These are phyloP conservation scores for Sanguinoderma infundibulare DNA, from an alignment of 1,284 basidiomycete species.

Conservation along the genomic window DNA sequence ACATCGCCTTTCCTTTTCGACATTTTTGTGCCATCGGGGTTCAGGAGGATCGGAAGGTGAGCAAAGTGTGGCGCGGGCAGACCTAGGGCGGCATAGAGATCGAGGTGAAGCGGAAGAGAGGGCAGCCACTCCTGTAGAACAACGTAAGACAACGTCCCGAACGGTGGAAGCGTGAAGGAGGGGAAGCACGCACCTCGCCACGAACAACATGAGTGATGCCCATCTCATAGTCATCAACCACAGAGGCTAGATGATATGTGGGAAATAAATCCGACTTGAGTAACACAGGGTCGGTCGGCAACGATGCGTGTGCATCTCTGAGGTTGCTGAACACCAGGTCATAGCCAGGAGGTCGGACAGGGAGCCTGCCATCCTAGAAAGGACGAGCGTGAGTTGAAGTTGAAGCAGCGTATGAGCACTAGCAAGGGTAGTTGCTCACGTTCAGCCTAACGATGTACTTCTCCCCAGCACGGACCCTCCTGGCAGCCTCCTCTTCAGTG, in stretches of 20 bases:
- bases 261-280: conserved; percentile 94
- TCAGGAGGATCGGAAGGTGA: conserved; percentile 91
- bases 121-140: conserved; percentile 88
- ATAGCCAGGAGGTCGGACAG: conserved; percentile 46
- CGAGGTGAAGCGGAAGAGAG: conserved; percentile 91
- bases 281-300: conserved; percentile 90
- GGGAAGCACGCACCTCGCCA: conserved; percentile 71
- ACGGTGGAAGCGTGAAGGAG: too few relatives aligned
- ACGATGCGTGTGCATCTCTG: conserved; percentile 74
- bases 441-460: conserved; percentile 87
- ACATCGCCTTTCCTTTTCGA: conserved; percentile 94
- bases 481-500: conserved; percentile 82
- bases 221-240: conserved; percentile 97
- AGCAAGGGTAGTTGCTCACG: conserved; percentile 47
- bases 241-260: conserved; percentile 95
- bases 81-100: conserved; percentile 83
- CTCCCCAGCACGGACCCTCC: conserved; percentile 77
- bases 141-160: background rate
- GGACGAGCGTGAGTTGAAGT: conserved; percentile 23
- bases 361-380: conserved; percentile 57
- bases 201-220: conserved; percentile 93
- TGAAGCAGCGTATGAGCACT: background rate
- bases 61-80: conserved; percentile 82
- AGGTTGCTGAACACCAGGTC: conserved; percentile 83
- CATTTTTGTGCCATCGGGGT: conserved; percentile 92